Conservation (phyloP, 2,329 filamentous ascomycete genomes). For the Onygenales sp. region DNA sequence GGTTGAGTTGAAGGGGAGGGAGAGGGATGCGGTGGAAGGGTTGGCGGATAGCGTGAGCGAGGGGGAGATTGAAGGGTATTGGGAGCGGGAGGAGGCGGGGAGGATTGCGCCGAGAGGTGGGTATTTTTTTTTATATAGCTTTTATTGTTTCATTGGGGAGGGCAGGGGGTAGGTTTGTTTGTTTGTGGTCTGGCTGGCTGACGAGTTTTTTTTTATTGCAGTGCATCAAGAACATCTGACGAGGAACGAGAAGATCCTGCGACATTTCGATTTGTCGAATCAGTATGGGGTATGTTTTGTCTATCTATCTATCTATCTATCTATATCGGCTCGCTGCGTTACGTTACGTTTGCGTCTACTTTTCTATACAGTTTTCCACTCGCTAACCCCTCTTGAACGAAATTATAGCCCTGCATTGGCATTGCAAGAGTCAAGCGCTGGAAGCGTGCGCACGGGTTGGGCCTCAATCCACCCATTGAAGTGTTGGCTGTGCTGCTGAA, state of each 20-base stretch:
- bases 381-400: background rate
- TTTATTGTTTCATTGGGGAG: no score
- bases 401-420: slow-evolving; percentile 70
- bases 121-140: slow-evolving; percentile 35
- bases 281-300: slow-evolving; percentile 72
- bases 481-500: slow-evolving; percentile 76
- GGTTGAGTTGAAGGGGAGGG: slow-evolving; percentile 25
- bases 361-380: background rate
- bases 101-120: slow-evolving; percentile 52
- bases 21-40: slow-evolving; percentile 24
- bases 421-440: slow-evolving; percentile 74
- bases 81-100: slow-evolving; percentile 60
- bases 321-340: background rate
- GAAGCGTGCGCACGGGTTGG: slow-evolving; percentile 74
- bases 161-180: no score
- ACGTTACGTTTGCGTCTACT: background rate
- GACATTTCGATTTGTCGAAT: slow-evolving; percentile 85
- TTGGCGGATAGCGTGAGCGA: slow-evolving; percentile 56
- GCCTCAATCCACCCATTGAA: slow-evolving; percentile 79
- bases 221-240: slow-evolving; percentile 70
- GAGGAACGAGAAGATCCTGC: slow-evolving; percentile 71
- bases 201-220: slow-evolving; percentile 9
- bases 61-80: slow-evolving; percentile 66
- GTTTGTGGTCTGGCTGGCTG: background rate
- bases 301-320: background rate